Conservation (phyloP, 495 filamentous ascomycete species). For the Aspergillus asperescens region DNA sequence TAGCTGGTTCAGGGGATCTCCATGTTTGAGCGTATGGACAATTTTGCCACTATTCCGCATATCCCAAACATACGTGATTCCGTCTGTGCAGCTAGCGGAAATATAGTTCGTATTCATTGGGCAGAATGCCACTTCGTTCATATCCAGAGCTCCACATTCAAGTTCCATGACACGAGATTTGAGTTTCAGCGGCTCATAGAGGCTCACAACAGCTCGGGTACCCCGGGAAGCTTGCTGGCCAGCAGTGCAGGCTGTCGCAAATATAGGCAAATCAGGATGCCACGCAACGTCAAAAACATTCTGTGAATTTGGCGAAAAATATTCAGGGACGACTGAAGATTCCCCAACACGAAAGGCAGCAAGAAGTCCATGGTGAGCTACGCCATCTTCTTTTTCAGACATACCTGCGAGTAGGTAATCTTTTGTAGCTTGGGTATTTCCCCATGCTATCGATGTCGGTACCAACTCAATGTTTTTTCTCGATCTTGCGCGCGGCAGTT, state of each 20-base stretch:
- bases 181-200: slow-evolving; percentile 41
- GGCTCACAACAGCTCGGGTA: slow-evolving; percentile 46
- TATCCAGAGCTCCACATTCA: slow-evolving; percentile 76
- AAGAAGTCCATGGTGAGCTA: slow-evolving; percentile 59
- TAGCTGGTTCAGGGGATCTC: slow-evolving; percentile 57
- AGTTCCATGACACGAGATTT: slow-evolving; percentile 32
- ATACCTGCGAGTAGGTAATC: slow-evolving; percentile 72
- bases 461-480: slow-evolving; percentile 50
- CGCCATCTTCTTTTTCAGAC: slow-evolving; percentile 50
- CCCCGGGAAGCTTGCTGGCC: slow-evolving; percentile 23
- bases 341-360: slow-evolving; percentile 63
- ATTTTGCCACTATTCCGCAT: slow-evolving; percentile 49
- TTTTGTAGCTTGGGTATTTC: slow-evolving; percentile 41
- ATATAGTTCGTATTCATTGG: slow-evolving; percentile 52
- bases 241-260: slow-evolving; percentile 53
- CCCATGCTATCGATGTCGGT: slow-evolving; percentile 74
- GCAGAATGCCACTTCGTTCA: slow-evolving; percentile 71
- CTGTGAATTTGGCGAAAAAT: slow-evolving; percentile 47
- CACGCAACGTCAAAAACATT: slow-evolving; percentile 79
- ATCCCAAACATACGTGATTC: slow-evolving; percentile 83
- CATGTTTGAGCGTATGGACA: slow-evolving; percentile 67
- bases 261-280: slow-evolving; percentile 57
- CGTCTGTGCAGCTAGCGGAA: slow-evolving; percentile 80
- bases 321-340: slow-evolving; percentile 40
- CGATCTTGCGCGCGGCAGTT: slow-evolving; percentile 16